Percentiles rank a stretch among this genome's conserved stretches.
phyloP scores from a whole-genome alignment of 139 green algal species.

The Chlorella sorokiniana region DNA sequence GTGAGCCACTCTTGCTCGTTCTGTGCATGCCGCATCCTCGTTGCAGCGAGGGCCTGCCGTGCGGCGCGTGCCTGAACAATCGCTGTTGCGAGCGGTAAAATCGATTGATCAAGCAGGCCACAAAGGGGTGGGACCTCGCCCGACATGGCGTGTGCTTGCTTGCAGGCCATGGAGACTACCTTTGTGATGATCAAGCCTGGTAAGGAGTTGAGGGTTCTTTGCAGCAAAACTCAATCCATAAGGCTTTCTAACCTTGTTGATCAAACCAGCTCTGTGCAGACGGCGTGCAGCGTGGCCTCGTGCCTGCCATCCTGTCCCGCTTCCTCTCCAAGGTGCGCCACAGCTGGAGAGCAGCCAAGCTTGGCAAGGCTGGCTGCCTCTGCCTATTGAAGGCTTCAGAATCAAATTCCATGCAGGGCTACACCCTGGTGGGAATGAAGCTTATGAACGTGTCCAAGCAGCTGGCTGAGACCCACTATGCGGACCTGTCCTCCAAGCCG shows the following conservation, averaged over 20 bases:
- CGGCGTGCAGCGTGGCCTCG: constrained; percentile 89
- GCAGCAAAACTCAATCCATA: too few species aligned
- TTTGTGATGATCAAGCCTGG: constrained; percentile 11
- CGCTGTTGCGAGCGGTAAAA: too few species aligned
- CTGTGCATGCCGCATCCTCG: too few species aligned
- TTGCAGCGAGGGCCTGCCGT: too few species aligned
- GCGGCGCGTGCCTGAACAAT: too few species aligned
- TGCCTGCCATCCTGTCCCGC: constrained; percentile 84
- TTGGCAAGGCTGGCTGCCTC: not conserved
- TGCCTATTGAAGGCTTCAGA: not conserved
- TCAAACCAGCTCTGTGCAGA: constrained; percentile 74
- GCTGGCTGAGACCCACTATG: constrained; percentile 91
- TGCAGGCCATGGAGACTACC: not conserved
- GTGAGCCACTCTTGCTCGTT: too few species aligned
- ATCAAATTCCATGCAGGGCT: constrained; percentile 53
- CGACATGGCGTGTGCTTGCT: not conserved
- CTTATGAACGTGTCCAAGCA: constrained; percentile 79
- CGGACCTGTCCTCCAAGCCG: constrained; percentile 85
- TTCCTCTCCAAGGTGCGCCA: constrained; percentile 80
- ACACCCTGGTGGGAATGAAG: constrained; percentile 85
- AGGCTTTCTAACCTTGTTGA: not conserved
- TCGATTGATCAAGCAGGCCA: too few species aligned
- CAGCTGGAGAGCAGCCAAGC: not conserved
- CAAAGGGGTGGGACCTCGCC: too few species aligned
- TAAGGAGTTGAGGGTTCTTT: too few species aligned